Percentiles rank a stretch among this genome's conserved stretches.
phyloP scores from a whole-genome alignment of 768 basidiomycete genomes.

The Leccinum pellstonianum region DNA sequence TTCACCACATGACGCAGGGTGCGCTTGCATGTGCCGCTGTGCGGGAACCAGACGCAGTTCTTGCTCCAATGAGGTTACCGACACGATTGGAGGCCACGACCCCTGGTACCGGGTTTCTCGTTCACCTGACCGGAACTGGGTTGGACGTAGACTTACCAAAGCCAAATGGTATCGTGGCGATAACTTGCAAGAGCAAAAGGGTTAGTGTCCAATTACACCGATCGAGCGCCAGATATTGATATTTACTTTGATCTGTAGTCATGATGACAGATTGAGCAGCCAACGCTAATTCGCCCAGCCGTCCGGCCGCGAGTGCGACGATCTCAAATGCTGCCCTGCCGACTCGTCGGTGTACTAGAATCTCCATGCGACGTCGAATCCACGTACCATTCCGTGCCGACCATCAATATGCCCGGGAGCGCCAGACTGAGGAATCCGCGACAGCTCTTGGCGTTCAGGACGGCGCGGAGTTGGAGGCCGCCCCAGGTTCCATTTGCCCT shows the following conservation, averaged over 20 bases:
- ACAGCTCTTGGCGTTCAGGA: conserved; percentile 51
- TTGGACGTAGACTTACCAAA: conserved; percentile 41
- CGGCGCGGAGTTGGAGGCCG: conserved; percentile 46
- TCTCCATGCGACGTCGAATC: background rate
- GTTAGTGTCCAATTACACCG: background rate
- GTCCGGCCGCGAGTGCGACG: conserved; percentile 73
- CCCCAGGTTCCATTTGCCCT: conserved; percentile 62
- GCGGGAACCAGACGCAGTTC: conserved; percentile 51
- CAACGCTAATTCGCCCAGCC: conserved; percentile 62
- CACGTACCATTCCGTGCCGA: conserved; percentile 74
- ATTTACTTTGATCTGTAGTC: conserved; percentile 72
- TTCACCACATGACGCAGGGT: too few relatives aligned
- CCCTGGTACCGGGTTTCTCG: conserved; percentile 30
- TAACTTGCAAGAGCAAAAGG: conserved; percentile 38
- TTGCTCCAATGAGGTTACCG: conserved; percentile 68
- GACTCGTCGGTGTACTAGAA: background rate
- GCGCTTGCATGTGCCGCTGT: conserved; percentile 62
- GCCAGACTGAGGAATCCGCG: conserved; percentile 61
- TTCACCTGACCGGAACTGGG: background rate
- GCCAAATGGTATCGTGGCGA: conserved; percentile 75
- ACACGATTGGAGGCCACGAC: conserved; percentile 72
- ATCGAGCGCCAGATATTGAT: conserved; percentile 1
- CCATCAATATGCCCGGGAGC: conserved; percentile 76
- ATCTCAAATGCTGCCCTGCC: conserved; percentile 79
- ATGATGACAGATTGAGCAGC: conserved; percentile 79